These are phyloP conservation scores for Fusarium floridanum DNA, from an alignment of 2,329 filamentous ascomycete species.

Conservation along the genomic window DNA sequence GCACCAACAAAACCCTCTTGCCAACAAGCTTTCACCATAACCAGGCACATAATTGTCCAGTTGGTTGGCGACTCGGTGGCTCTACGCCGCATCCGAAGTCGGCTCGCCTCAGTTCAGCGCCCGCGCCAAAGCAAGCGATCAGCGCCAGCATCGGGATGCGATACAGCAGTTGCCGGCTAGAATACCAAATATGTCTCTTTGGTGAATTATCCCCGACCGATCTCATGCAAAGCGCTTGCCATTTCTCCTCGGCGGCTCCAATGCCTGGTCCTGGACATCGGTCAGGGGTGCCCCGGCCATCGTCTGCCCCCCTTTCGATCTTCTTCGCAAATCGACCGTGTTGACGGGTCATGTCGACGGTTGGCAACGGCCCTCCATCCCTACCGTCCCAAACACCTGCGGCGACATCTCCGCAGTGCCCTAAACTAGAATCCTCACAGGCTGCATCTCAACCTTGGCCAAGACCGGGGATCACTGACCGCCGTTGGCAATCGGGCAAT, in stretches of 20 bases:
- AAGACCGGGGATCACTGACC: slow-evolving; percentile 9
- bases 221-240: slow-evolving; percentile 40
- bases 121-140: slow-evolving; percentile 38
- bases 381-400: slow-evolving; percentile 8
- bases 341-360: slow-evolving; percentile 19
- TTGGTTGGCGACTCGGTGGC: background rate
- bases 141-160: slow-evolving; percentile 39
- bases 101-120: slow-evolving; percentile 33
- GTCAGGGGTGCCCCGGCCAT: slow-evolving; percentile 18
- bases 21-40: background rate
- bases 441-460: slow-evolving; percentile 16
- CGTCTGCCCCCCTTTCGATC: slow-evolving; percentile 32
- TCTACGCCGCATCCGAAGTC: slow-evolving; percentile 24
- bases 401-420: slow-evolving; percentile 15
- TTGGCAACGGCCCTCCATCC: slow-evolving; percentile 14
- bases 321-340: slow-evolving; percentile 41
- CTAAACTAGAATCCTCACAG: slow-evolving; percentile 17
- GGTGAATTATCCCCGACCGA: slow-evolving; percentile 36
- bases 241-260: slow-evolving; percentile 21
- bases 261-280: slow-evolving; percentile 3
- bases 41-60: background rate
- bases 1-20: slow-evolving; percentile 1
- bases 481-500: slow-evolving; percentile 8
- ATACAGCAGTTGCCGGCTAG: slow-evolving; percentile 37
- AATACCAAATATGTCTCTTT: slow-evolving; percentile 37